Conservation (phyloP, 495 filamentous ascomycete species). For the Corynascus novoguineensis region DNA sequence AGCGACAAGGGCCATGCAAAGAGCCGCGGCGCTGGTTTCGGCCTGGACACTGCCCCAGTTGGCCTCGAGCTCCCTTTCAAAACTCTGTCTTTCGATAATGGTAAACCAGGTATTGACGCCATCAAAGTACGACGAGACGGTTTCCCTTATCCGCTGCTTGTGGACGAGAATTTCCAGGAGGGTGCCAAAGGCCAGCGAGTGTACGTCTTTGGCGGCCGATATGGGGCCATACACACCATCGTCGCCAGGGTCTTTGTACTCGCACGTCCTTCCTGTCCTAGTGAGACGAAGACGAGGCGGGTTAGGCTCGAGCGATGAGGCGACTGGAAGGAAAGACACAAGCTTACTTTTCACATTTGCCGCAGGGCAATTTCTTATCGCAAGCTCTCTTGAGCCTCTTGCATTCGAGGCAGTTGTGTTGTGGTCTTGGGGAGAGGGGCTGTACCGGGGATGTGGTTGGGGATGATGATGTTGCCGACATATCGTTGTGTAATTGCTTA, state of each 20-base stretch:
- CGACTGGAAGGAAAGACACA: background rate
- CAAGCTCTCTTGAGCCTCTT: constrained; percentile 27
- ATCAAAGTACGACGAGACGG: constrained; percentile 35
- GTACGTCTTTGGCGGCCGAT: constrained; percentile 24
- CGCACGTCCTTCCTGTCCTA: constrained; percentile 1
- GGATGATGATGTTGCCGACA: constrained; percentile 26
- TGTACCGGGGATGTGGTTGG: constrained; percentile 18
- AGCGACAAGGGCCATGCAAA: constrained; percentile 29
- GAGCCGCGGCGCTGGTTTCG: constrained; percentile 22
- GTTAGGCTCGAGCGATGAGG: background rate
- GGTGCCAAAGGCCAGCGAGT: constrained; percentile 49
- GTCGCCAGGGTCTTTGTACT: background rate
- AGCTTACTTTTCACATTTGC: constrained; percentile 25
- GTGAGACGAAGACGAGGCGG: background rate
- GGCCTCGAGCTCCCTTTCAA: constrained; percentile 19
- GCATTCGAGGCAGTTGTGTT: constrained; percentile 28
- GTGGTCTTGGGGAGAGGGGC: constrained; percentile 17
- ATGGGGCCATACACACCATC: constrained; percentile 10
- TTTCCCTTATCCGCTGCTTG: constrained; percentile 52
- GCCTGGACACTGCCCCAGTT: constrained; percentile 25
- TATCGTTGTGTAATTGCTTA: constrained; percentile 7
- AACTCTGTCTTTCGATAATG: constrained; percentile 21
- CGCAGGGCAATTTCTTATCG: constrained; percentile 28
- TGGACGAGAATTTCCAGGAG: constrained; percentile 63
- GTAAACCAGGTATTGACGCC: constrained; percentile 30